These are phyloP conservation scores for Magnusiomyces paraingens DNA, from an alignment of 1,139 yeast genomes.

Conservation along the genomic window DNA sequence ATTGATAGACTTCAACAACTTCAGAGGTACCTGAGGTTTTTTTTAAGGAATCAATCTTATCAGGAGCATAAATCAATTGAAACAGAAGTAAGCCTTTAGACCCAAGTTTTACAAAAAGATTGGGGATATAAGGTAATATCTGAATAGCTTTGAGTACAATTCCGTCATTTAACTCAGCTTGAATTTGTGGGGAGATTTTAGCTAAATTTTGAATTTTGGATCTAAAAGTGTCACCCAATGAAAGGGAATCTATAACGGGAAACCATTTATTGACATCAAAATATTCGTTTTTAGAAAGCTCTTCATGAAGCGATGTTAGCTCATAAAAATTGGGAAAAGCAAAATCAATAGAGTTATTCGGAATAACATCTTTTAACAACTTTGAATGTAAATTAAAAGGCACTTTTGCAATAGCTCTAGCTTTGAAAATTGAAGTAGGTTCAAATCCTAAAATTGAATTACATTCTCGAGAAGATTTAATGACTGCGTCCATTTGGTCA, in stretches of 20 bases:
- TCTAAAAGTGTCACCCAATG: slow-evolving; percentile 45
- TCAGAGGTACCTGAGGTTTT: background rate
- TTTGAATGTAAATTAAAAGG: slow-evolving; percentile 16
- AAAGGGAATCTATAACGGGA: slow-evolving; percentile 58
- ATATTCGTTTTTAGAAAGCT: slow-evolving; percentile 43
- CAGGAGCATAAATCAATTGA: slow-evolving; percentile 23
- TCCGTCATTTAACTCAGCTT: slow-evolving; percentile 39
- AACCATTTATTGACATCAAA: slow-evolving; percentile 72
- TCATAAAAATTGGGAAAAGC: slow-evolving; percentile 69
- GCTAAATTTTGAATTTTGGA: slow-evolving; percentile 36
- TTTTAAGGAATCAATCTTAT: background rate
- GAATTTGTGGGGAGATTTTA: slow-evolving; percentile 27
- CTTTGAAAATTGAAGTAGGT: slow-evolving; percentile 69
- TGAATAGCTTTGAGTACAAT: slow-evolving; percentile 63
- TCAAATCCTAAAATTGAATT: slow-evolving; percentile 48
- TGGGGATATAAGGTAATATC: slow-evolving; percentile 66
- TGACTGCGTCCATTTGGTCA: slow-evolving; percentile 37
- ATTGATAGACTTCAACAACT: slow-evolving; percentile 16
- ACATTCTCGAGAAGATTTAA: slow-evolving; percentile 27
- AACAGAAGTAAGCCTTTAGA: slow-evolving; percentile 53
- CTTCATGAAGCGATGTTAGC: slow-evolving; percentile 46
- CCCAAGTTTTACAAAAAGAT: slow-evolving; percentile 62
- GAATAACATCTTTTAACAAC: slow-evolving; percentile 26
- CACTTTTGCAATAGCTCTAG: slow-evolving; percentile 32
- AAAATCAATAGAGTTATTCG: slow-evolving; percentile 37